Evolutionary conservation across 1,284 basidiomycete genomes (phyloP), one percentile per base, ranked within the genome.

Genomic region (Tilletia caries): DNA sequence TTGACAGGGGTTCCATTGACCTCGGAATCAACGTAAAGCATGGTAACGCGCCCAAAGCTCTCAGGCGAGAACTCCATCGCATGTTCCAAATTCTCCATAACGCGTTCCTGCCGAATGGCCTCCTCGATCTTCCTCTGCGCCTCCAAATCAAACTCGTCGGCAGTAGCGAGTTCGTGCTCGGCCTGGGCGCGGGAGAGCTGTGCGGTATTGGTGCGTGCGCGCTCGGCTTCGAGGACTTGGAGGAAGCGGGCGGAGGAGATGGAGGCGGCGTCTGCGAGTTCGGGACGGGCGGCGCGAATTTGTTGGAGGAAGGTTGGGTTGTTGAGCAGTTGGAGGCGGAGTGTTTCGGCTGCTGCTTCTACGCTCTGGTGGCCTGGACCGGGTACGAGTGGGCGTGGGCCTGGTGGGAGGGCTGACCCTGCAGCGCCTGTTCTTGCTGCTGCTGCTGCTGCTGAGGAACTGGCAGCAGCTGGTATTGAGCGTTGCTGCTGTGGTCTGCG

Each of bases 91-190:
- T 82, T 82, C 85, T 97, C 95, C 78, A 91, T 85, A 8, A 98
- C 91, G 0, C 91, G 91, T 80, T 97, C 89, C 83, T 94, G 91
- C 67, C 91, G 86, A 73, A 98, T 98, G 0, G 90, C 90, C 81
- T 98, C 96, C 83, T 97, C 95, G 71, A 98, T 98, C 85, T 88
- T 90, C 71, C 87, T 87, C 84, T 98, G 96, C 0, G 94, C 86
- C 37, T 79, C 81, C 34, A 97, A 85, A 80, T 97, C 90, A 82
- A 89, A 97, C 0, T 94, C 93, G 83, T 97, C 90, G 0, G 90
- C 89, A 76, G 94, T 91, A 0, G 90, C 91, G 25, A 96, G 83
- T 72, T 94, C 92, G 1, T 93, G 91, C 77, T 92, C 89, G 0
- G 86, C 85, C 91, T 93, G 76, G 27, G 44, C 25, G 25, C 67